Evolutionary conservation across 305 asterid genomes (phyloP).

Genomic region (Rubia balearica): DNA sequence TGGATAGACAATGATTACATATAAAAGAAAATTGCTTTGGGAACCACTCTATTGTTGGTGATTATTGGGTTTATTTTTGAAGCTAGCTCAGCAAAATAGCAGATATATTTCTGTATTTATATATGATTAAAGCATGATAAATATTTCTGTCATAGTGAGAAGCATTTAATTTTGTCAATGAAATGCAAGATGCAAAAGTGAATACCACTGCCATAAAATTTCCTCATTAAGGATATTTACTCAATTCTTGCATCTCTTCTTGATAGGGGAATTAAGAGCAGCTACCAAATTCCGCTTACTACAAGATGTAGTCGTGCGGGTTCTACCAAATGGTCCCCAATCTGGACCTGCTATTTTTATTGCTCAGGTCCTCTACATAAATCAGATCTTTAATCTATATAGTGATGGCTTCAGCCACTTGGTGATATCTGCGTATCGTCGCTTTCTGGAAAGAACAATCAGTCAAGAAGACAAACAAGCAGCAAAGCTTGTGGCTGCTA

Average conservation of each 20-base stretch:
- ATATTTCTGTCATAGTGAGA: not conserved
- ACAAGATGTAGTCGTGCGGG: constrained; percentile 55
- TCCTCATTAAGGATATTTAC: not conserved
- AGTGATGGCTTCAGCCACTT: constrained; percentile 79
- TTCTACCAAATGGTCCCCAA: constrained; percentile 46
- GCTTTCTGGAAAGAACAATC: constrained; percentile 39
- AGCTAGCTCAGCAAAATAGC: not conserved
- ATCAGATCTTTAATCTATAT: constrained; percentile 49
- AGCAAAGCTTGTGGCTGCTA: constrained; percentile 54
- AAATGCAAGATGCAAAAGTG: not conserved
- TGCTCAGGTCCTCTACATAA: constrained; percentile 62
- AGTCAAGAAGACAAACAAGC: constrained; percentile 36
- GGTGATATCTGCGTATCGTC: constrained; percentile 64
- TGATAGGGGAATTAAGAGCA: constrained; percentile 73
- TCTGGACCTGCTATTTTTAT: constrained; percentile 65
- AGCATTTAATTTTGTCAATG: not conserved
- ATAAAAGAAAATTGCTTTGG: not conserved
- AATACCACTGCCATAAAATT: not conserved
- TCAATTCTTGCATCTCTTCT: not conserved
- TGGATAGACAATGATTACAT: not conserved
- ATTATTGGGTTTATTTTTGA: not conserved
- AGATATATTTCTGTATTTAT: not conserved
- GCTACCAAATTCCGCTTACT: constrained; percentile 61
- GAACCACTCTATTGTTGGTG: too few relatives aligned
- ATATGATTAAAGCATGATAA: not conserved